Percentiles rank a stretch among this genome's conserved stretches.
phyloP scores from a whole-genome alignment of 2,329 filamentous ascomycete species.

The Gnomoniopsis smithogilvyi region DNA sequence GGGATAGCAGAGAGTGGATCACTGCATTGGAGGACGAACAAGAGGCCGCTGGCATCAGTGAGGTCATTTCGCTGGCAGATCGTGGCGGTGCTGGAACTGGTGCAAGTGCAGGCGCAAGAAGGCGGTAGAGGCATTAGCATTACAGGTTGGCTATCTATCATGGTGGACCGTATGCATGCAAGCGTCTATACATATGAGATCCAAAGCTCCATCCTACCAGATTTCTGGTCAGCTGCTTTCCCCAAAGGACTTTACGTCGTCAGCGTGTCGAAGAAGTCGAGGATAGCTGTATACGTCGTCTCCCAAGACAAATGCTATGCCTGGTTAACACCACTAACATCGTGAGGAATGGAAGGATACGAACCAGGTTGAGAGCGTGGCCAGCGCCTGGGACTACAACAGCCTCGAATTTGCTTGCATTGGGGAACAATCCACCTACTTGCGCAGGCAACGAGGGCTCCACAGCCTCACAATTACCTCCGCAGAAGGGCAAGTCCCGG shows the following conservation, averaged over 20 bases:
- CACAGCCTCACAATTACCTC: background rate
- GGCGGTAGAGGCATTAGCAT: conserved; percentile 1
- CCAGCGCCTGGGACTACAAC: background rate
- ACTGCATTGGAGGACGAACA: conserved; percentile 90
- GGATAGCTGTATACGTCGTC: background rate
- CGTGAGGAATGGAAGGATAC: background rate
- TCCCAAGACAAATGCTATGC: background rate
- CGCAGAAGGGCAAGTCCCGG: background rate
- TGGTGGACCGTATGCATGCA: background rate
- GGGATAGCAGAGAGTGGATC: conserved; percentile 95
- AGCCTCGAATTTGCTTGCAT: background rate
- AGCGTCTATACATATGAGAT: background rate
- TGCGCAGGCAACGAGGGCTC: background rate
- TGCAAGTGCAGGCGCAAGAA: conserved; percentile 23
- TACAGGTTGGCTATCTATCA: background rate
- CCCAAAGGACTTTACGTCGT: background rate
- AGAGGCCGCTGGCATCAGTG: conserved; percentile 90
- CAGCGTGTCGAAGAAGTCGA: background rate
- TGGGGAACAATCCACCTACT: background rate
- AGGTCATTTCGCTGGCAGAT: conserved; percentile 85
- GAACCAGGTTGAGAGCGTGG: background rate
- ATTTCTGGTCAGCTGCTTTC: no score
- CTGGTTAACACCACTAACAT: background rate
- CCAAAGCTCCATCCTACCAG: background rate
- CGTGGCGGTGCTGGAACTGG: conserved; percentile 49